These are phyloP conservation scores for Zygosaccharomyces gambellarensis DNA, from an alignment of 805 yeast genomes.

Conservation along the genomic window DNA sequence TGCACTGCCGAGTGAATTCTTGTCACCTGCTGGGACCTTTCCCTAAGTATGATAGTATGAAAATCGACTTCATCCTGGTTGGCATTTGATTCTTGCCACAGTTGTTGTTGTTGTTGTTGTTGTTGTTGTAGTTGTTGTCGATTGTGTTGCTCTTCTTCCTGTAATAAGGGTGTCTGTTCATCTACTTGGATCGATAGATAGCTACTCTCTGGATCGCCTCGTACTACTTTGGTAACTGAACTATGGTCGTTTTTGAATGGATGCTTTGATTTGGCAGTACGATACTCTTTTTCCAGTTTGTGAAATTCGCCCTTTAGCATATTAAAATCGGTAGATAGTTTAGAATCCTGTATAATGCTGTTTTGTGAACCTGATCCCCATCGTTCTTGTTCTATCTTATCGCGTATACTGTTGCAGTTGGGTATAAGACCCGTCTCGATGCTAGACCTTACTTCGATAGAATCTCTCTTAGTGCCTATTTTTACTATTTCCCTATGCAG, in stretches of 20 bases:
- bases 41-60: conserved; percentile 60
- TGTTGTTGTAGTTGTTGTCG: conserved; percentile 20
- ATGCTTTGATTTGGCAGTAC: conserved; percentile 39
- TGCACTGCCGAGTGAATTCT: conserved; percentile 72
- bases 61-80: conserved; percentile 54
- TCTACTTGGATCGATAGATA: conserved; percentile 23
- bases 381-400: conserved; percentile 15
- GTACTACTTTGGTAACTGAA: conserved; percentile 13
- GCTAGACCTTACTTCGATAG: conserved; percentile 31
- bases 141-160: conserved; percentile 21
- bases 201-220: conserved; percentile 17
- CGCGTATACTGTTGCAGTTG: conserved; percentile 16
- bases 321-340: conserved; percentile 53
- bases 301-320: conserved; percentile 46
- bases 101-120: conserved; percentile 31
- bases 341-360: conserved; percentile 19
- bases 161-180: conserved; percentile 42
- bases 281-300: conserved; percentile 42
- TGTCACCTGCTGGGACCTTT: conserved; percentile 66
- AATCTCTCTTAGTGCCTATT: conserved; percentile 35
- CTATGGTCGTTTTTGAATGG: conserved; percentile 9
- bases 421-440: conserved; percentile 26
- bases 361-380: conserved; percentile 8
- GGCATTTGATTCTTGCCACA: conserved; percentile 36
- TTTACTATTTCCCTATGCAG: conserved; percentile 14